These are phyloP conservation scores for Lenwebbia sp. DNA, from an alignment of 345 rosid species.

Conservation along the genomic window DNA sequence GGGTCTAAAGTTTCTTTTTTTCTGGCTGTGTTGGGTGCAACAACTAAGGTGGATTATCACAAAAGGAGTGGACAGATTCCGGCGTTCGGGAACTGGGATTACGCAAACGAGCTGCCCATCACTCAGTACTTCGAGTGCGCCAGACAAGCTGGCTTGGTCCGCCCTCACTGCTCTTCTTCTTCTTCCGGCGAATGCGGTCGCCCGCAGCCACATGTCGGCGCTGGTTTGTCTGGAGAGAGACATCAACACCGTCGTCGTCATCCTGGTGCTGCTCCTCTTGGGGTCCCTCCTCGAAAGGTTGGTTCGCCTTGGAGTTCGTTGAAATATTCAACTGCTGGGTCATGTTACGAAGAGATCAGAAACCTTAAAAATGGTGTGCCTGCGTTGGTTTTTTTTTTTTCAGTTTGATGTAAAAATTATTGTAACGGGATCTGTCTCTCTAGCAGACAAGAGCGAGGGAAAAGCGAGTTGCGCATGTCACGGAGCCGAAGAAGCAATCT, in stretches of 20 bases:
- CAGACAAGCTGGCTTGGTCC: slow-evolving; percentile 77
- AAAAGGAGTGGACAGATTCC: slow-evolving; percentile 84
- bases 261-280: slow-evolving; percentile 9
- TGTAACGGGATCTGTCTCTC: not conserved
- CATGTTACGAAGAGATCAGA: not conserved
- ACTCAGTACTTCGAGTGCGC: slow-evolving; percentile 92
- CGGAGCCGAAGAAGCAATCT: slow-evolving; percentile 41
- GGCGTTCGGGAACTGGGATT: slow-evolving; percentile 85
- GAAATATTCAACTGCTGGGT: not conserved
- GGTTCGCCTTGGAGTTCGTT: not conserved
- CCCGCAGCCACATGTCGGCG: not conserved
- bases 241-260: not conserved
- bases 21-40: not conserved
- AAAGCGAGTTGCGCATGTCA: slow-evolving; percentile 24
- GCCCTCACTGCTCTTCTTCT: slow-evolving; percentile 20
- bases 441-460: slow-evolving; percentile 27
- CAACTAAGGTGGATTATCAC: slow-evolving; percentile 15
- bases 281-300: slow-evolving; percentile 27
- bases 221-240: not conserved
- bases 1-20: not conserved
- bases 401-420: not conserved
- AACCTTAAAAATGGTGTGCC: not conserved
- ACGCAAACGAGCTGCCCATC: slow-evolving; percentile 73
- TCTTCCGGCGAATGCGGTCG: slow-evolving; percentile 60
- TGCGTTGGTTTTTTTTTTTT: not conserved